Evolutionary conservation across 495 filamentous ascomycete species (phyloP), one percentile per base, ranked within the genome.

Genomic region (Aspergillus bridgeri): DNA sequence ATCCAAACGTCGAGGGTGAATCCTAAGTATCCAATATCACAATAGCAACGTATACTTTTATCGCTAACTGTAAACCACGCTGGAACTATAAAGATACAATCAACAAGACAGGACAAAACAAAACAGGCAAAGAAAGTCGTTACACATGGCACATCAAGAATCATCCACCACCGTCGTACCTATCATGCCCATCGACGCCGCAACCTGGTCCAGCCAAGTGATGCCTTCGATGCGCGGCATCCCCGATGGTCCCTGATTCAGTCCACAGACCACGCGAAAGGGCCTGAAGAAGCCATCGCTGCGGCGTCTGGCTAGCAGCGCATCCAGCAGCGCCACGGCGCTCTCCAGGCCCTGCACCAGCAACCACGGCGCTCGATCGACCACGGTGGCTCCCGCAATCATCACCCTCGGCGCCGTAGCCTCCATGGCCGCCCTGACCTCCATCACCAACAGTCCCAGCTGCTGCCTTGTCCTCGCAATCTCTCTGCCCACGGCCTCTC

Each of bases 121-220:
- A 11, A 21, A 47, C 7, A 47, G 8, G 1, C 6, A 3, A 47
- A 47, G 21, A 47, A 47, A 47, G 2, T 38, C 33, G 33, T 38
- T 38, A 15, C 7, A 38, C 33, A 38, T 38, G 11, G 11, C 33
- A 38, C 33, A 38, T 38, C 33, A 15, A 9, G 33, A 38, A 15
- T 6, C 22, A 21, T n/a, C 21, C 6, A 56, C 51, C n/a, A 68
- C 42, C 23, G 53, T 65, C 0, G 65, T 59, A 6, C 68, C 66
- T 9, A 74, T 45, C 53, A 69, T 65, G 2, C 71, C 71, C 69
- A 74, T 71, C n/a, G 69, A 73, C 25, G 70, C 75, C 15, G 70
- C 73, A 44, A 76, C 63, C 3, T 66, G 68, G 50, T 76, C 73
- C 51, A 76, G 44, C 72, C 69, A 74, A 24, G 69, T 68, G 6